Percentiles rank a stretch among this genome's conserved stretches.
Evolutionary conservation across 352 stramenopile species (phyloP).

Genomic region (Phytophthora pini): DNA sequence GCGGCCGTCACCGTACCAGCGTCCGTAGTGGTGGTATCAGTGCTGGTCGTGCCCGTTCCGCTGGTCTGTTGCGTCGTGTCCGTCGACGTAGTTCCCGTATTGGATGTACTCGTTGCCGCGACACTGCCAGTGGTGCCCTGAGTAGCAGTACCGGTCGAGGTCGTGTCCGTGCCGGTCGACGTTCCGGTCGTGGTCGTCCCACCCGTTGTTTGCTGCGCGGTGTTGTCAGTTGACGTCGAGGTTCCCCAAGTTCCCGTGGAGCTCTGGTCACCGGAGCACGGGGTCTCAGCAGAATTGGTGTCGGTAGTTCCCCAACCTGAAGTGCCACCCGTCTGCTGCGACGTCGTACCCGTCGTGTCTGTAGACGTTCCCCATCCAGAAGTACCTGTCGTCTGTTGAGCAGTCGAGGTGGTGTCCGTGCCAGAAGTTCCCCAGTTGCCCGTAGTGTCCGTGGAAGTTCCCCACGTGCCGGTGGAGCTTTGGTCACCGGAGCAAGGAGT

Average conservation of each 20-base stretch:
- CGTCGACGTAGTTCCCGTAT: constrained; percentile 2
- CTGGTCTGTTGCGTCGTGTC: constrained; percentile 12
- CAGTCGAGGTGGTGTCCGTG: background rate
- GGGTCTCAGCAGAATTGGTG: background rate
- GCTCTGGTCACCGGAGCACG: constrained; percentile 4
- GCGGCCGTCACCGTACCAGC: constrained; percentile 1
- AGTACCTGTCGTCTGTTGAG: background rate
- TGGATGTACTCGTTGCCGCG: background rate
- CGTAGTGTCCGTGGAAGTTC: constrained; percentile 3
- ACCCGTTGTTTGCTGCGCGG: constrained; percentile 2
- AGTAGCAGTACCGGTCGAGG: background rate
- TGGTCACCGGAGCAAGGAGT: constrained; percentile 26
- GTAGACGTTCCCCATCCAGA: background rate
- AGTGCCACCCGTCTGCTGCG: background rate
- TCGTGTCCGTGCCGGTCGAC: background rate
- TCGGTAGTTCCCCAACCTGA: background rate
- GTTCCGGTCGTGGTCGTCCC: background rate
- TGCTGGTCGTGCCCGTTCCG: constrained; percentile 2
- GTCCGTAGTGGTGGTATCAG: constrained; percentile 1
- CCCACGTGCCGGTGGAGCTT: constrained; percentile 20
- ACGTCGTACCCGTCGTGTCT: background rate
- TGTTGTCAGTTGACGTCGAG: background rate
- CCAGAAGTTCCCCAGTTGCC: background rate
- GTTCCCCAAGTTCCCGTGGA: background rate
- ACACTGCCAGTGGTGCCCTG: constrained; percentile 1